Evolutionary conservation across 176 grass and related monocot species (phyloP), one percentile per base, ranked within the genome.

Genomic region (Dendrocalamus sinicus): DNA sequence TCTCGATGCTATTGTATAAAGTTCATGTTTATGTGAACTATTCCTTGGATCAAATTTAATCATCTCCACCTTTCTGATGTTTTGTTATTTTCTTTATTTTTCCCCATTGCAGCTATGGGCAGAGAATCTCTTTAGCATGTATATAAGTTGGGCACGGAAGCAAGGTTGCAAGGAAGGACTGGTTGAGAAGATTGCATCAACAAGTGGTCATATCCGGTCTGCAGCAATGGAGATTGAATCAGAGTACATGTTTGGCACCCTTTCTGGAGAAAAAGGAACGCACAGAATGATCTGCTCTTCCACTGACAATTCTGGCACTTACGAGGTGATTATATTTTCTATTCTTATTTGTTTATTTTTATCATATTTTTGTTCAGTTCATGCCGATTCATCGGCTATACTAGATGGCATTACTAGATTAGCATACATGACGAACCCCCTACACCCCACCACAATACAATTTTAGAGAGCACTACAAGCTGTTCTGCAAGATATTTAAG

Each of bases 251-350:
- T 98, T 92, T 88, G 96, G 96, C 20, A 92, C 73, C 67, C 91
- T 98, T 95, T 89, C 72, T 86, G 96, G 96, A 92, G 96, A 98
- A 88, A 94, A 87, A 89, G 96, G 96, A 71, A 81, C 64, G 13
- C 96, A 98, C 85, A 84, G 80, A 88, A 98, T 95, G 91, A 88
- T 93, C 60, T 83, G 73, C 32, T 78, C 73, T 68, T 84, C 91
- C 41, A 1, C 78, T 75, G 83, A 94, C 47, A 87, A 43, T 80
- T 88, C 77, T 69, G 51, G 71, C 68, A 75, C 43, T 62, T 76
- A 64, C 78, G 72, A 94, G 96, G 91, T 94, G 86, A 87, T 94
- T 83, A 75, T 59, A 67, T 80, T 89, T 81, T 83, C 23, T 54
- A 39, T 45, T 85, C 8, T 47, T 72, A 63, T 81, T 67, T 71